Percentiles rank a stretch among this genome's conserved stretches.
These are phyloP conservation scores for Elsinoe perseae DNA, from an alignment of 2,329 filamentous ascomycete species.

Conservation along the genomic window DNA sequence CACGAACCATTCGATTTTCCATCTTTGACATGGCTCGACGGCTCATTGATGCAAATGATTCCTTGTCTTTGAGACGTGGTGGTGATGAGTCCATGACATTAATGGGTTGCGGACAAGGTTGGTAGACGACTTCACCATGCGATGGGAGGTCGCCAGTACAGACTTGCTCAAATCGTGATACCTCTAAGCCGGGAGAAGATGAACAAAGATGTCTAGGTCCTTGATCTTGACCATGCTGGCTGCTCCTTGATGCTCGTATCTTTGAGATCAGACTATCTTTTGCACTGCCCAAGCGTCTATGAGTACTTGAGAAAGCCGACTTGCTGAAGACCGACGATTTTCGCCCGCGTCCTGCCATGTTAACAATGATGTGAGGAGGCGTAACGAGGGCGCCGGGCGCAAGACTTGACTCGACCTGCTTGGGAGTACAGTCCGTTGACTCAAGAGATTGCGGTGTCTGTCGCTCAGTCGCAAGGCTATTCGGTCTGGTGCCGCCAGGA, in stretches of 20 bases:
- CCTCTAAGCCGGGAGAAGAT: too few relatives aligned
- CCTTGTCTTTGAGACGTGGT: neutral
- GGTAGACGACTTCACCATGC: neutral
- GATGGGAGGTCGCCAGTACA: neutral
- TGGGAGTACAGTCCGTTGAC: neutral
- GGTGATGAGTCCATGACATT: neutral
- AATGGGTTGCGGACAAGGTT: neutral
- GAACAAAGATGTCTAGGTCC: too few relatives aligned
- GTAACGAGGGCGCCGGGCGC: neutral
- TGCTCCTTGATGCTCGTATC: neutral
- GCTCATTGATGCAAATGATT: neutral
- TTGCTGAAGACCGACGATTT: neutral
- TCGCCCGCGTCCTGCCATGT: neutral
- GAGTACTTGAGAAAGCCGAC: neutral
- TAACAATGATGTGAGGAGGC: neutral
- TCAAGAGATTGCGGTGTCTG: neutral
- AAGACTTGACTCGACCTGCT: neutral
- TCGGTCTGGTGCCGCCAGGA: neutral
- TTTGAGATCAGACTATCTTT: neutral
- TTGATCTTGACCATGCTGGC: too few relatives aligned
- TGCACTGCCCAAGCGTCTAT: neutral
- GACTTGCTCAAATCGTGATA: neutral
- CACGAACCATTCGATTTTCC: neutral
- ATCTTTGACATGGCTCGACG: conserved; percentile 2
- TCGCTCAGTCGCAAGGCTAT: neutral